A percentile compares a stretch with the other conserved stretches of the same genome.
Evolutionary conservation across 768 basidiomycete genomes (phyloP).

Genomic region (Kwoniella sp.): DNA sequence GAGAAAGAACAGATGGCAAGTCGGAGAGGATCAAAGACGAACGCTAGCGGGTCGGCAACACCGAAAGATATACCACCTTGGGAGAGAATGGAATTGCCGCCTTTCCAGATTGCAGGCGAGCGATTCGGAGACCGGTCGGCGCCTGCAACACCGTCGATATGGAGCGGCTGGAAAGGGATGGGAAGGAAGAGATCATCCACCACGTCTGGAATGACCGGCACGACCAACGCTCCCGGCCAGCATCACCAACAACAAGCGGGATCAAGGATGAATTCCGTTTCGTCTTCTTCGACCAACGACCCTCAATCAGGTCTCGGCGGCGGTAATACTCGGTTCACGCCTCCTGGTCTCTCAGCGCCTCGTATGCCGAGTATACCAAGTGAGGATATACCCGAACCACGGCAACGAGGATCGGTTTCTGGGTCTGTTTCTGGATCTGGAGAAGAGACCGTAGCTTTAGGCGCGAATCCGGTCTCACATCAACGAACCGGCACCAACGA

Average conservation of each 20-base stretch:
- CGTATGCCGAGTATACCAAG: conserved; percentile 17
- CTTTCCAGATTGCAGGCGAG: conserved; percentile 52
- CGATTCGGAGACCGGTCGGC: conserved; percentile 33
- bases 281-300: not conserved
- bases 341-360: conserved; percentile 13
- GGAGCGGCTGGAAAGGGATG: conserved; percentile 44
- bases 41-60: not conserved
- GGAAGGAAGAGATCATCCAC: conserved; percentile 27
- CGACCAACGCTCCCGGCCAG: not conserved
- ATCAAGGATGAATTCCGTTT: conserved; percentile 1
- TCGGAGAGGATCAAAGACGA: not conserved
- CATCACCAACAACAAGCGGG: not conserved
- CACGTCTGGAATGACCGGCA: conserved; percentile 1
- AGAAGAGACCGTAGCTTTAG: not conserved
- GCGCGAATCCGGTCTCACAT: not conserved
- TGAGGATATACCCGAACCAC: conserved; percentile 5
- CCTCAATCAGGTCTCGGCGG: not conserved
- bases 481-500: not conserved
- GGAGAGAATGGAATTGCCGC: conserved; percentile 54
- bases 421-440: not conserved
- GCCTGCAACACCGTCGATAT: conserved; percentile 16
- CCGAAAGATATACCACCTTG: conserved; percentile 51
- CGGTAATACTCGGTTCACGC: not conserved
- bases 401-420: not conserved
- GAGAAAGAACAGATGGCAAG: conserved; percentile 4